Evolutionary conservation across 129 eudicot species (phyloP).

Genomic region (Deinandra increscens): DNA sequence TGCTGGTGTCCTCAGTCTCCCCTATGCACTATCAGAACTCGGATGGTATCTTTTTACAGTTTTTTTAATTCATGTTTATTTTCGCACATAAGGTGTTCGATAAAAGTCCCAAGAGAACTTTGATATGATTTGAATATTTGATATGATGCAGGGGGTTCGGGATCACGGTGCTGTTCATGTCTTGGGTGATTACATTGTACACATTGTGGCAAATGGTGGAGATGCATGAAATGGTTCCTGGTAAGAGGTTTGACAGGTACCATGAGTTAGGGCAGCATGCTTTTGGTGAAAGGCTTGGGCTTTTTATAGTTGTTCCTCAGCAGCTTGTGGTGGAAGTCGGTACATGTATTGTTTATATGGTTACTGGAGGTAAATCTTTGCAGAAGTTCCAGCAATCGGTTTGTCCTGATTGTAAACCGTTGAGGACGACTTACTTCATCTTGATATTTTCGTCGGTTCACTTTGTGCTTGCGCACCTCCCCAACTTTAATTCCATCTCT

Average conservation of each 20-base stretch:
- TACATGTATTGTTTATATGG: conserved; percentile 60
- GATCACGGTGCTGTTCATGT: conserved; percentile 37
- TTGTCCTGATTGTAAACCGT: conserved; percentile 43
- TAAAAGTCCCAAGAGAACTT: background rate
- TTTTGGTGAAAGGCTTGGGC: conserved; percentile 64
- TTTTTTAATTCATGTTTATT: too few species aligned
- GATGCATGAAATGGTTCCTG: conserved; percentile 70
- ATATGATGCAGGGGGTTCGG: conserved; percentile 53
- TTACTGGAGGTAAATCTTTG: conserved; percentile 62
- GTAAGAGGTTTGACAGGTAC: conserved; percentile 65
- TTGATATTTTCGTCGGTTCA: conserved; percentile 56
- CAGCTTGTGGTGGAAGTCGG: conserved; percentile 56
- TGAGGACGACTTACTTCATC: conserved; percentile 52
- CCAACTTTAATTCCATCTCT: conserved; percentile 59
- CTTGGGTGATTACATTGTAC: conserved; percentile 61
- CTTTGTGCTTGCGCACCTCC: conserved; percentile 59
- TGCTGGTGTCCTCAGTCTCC: conserved; percentile 81
- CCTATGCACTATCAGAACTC: conserved; percentile 54
- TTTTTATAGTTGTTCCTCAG: conserved; percentile 62
- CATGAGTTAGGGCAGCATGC: conserved; percentile 73
- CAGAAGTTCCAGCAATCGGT: conserved; percentile 43
- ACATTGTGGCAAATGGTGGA: conserved; percentile 82
- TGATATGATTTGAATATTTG: background rate
- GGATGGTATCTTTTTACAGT: conserved; percentile 48
- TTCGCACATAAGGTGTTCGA: background rate